Evolutionary conservation across 768 basidiomycete species (phyloP).

Genomic region (Termitomyces sp.): DNA sequence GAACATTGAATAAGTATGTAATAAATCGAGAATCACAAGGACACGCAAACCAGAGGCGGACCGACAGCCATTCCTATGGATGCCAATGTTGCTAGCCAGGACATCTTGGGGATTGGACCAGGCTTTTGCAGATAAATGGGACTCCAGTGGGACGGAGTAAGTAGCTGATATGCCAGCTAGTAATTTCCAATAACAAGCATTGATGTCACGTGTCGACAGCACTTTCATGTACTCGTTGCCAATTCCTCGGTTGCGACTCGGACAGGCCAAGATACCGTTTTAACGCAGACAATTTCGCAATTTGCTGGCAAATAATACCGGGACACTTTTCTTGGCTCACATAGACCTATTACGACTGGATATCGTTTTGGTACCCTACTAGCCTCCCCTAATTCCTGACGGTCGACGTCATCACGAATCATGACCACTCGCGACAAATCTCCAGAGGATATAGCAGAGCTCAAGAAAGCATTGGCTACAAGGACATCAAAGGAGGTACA

Average conservation of each 20-base stretch:
- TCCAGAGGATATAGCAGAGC: constrained; percentile 26
- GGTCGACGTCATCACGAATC: background rate
- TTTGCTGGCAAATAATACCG: background rate
- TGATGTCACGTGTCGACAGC: background rate
- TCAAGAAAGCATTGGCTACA: constrained; percentile 34
- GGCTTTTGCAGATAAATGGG: background rate
- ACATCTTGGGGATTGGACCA: constrained; percentile 10
- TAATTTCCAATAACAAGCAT: too few relatives aligned
- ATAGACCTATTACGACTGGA: background rate
- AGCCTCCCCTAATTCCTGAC: too few relatives aligned
- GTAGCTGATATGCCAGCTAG: too few relatives aligned
- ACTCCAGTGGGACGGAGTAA: too few relatives aligned
- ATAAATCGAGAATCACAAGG: background rate
- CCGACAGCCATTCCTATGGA: constrained; percentile 84
- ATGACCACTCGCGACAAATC: constrained; percentile 8
- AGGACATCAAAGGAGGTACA: constrained; percentile 25
- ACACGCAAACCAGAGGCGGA: constrained; percentile 55
- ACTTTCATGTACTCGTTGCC: background rate
- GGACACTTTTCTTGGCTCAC: background rate
- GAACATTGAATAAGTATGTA: background rate
- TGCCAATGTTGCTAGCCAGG: constrained; percentile 68
- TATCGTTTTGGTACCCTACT: background rate
- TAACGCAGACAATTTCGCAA: background rate
- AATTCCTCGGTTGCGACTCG: background rate
- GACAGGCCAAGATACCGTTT: background rate